These are phyloP conservation scores for Elsinoe necatrix DNA, from an alignment of 2,329 filamentous ascomycete species.

Conservation along the genomic window DNA sequence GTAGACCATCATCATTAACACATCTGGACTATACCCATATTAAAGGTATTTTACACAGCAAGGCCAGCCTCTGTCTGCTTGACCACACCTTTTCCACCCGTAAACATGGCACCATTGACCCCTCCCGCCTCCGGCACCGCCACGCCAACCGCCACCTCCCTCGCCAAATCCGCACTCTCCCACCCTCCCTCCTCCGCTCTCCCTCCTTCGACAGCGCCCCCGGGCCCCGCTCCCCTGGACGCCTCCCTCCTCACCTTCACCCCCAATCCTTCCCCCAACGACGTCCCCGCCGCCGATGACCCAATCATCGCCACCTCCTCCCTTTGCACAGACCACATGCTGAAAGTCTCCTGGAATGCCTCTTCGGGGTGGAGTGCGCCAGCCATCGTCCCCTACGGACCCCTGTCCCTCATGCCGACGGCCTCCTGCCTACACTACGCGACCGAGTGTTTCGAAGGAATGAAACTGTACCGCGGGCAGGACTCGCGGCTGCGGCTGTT, in stretches of 20 bases:
- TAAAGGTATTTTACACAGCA: too few relatives aligned
- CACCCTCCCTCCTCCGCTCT: constrained; percentile 22
- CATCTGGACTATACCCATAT: too few relatives aligned
- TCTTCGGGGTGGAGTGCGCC: constrained; percentile 63
- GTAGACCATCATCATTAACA: too few relatives aligned
- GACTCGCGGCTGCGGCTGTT: constrained; percentile 69
- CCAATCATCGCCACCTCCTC: constrained; percentile 34
- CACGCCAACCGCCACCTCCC: constrained; percentile 28
- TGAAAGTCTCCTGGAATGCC: constrained; percentile 60
- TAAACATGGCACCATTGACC: constrained; percentile 21
- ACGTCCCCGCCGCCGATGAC: constrained; percentile 35
- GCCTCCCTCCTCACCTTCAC: constrained; percentile 37
- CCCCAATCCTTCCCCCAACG: constrained; percentile 34
- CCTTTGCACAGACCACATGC: constrained; percentile 77
- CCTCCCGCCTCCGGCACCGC: constrained; percentile 30
- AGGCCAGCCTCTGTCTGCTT: too few relatives aligned
- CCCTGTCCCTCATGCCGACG: constrained; percentile 69
- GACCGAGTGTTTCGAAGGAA: constrained; percentile 82
- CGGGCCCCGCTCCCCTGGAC: constrained; percentile 33
- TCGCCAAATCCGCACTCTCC: constrained; percentile 32
- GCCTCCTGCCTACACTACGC: constrained; percentile 80
- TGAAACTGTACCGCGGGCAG: constrained; percentile 61
- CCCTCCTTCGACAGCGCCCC: constrained; percentile 19
- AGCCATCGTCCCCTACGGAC: constrained; percentile 67
- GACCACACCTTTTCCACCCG: too few relatives aligned